Conservation (phyloP, 2,329 filamentous ascomycete species). For the Stromatinia cepivora region DNA sequence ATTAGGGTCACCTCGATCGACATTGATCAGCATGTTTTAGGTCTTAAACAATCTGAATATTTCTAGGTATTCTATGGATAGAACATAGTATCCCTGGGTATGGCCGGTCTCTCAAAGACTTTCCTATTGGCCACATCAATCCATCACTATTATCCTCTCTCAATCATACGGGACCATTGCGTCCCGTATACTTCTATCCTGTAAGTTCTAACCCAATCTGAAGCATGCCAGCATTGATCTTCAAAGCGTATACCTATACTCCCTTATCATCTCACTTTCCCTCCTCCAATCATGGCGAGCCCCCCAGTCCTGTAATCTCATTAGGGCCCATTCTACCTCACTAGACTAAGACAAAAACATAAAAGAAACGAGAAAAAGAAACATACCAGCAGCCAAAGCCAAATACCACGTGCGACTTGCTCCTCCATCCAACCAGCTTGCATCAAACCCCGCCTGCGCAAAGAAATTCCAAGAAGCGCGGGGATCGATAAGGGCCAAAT, state of each 20-base stretch:
- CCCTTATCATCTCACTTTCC: background rate
- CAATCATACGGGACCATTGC: background rate
- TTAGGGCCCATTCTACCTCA: background rate
- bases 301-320: constrained; percentile 12
- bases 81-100: background rate
- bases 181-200: background rate
- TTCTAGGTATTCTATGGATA: background rate
- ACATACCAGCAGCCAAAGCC: constrained; percentile 68
- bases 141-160: background rate
- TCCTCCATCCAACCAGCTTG: constrained; percentile 74
- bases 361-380: background rate
- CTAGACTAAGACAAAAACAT: background rate
- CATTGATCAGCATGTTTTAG: background rate
- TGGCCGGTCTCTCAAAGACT: background rate
- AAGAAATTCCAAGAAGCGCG: constrained; percentile 74
- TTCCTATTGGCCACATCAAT: background rate
- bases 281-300: constrained; percentile 10
- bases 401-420: constrained; percentile 84
- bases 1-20: background rate
- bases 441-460: constrained; percentile 62
- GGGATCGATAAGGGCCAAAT: constrained; percentile 76
- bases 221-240: constrained; percentile 9
- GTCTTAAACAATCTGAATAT: background rate
- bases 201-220: no score
- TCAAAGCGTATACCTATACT: background rate